These are phyloP conservation scores for Psilocybe cubensis DNA, from an alignment of 768 basidiomycete genomes.

Conservation along the genomic window DNA sequence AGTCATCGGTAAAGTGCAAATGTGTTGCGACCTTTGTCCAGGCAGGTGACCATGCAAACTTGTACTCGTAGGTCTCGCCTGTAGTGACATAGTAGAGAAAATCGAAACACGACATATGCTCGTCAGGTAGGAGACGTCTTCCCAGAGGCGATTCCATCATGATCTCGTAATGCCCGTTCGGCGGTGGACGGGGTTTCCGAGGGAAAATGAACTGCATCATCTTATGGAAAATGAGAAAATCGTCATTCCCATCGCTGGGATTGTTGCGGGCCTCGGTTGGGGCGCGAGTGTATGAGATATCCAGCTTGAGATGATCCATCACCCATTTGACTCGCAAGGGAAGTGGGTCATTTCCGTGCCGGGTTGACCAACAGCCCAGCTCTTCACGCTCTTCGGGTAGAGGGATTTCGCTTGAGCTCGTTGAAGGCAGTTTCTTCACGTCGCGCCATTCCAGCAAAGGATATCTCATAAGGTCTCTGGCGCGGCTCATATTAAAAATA, in stretches of 20 bases:
- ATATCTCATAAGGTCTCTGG: slow-evolving; percentile 34
- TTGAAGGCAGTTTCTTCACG: slow-evolving; percentile 39
- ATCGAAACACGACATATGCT: slow-evolving; percentile 38
- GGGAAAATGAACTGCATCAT: slow-evolving; percentile 35
- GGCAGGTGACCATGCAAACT: slow-evolving; percentile 40
- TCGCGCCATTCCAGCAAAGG: slow-evolving; percentile 54
- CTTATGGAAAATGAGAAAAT: slow-evolving; percentile 28
- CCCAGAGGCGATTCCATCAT: slow-evolving; percentile 32
- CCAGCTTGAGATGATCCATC: slow-evolving; percentile 32
- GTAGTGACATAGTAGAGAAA: slow-evolving; percentile 32
- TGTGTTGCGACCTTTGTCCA: slow-evolving; percentile 44
- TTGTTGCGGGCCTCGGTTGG: slow-evolving; percentile 27
- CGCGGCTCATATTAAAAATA: slow-evolving; percentile 44
- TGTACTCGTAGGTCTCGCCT: slow-evolving; percentile 32
- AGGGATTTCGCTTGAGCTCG: slow-evolving; percentile 22
- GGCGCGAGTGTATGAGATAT: slow-evolving; percentile 38
- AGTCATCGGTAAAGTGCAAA: slow-evolving; percentile 35
- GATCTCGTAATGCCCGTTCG: slow-evolving; percentile 22
- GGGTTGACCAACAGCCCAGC: slow-evolving; percentile 39
- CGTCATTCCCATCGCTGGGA: slow-evolving; percentile 17
- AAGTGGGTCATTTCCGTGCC: slow-evolving; percentile 20
- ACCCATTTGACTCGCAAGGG: slow-evolving; percentile 24
- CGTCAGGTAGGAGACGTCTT: slow-evolving; percentile 27
- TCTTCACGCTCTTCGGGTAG: slow-evolving; percentile 17
- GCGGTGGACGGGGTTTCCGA: slow-evolving; percentile 19